Percentiles rank a stretch among this genome's conserved stretches.
Conservation (phyloP, 78 protist genomes). For the Speleostelium caveatum region DNA sequence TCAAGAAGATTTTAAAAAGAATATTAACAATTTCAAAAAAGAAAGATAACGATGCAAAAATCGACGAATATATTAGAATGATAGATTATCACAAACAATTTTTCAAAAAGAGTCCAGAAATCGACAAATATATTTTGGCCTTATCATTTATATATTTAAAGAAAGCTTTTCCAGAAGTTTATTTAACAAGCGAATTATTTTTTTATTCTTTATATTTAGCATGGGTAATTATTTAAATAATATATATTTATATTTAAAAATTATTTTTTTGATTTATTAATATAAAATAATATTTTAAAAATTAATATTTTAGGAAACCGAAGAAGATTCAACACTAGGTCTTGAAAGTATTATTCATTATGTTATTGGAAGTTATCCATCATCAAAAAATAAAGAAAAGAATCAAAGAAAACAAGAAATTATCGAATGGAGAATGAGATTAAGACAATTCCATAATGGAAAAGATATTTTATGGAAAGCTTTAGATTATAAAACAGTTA, state of each 20-base stretch:
- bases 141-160: constrained; percentile 34
- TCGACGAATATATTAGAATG: constrained; percentile 25
- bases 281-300: neutral
- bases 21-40: constrained; percentile 14
- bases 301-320: constrained; percentile 47
- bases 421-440: constrained; percentile 72
- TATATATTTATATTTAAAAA: neutral
- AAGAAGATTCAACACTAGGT: constrained; percentile 72
- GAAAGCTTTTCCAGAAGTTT: constrained; percentile 53
- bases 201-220: constrained; percentile 69
- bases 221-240: constrained; percentile 45
- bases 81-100: constrained; percentile 43
- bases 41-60: constrained; percentile 48
- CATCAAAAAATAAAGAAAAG: constrained; percentile 62
- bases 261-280: neutral
- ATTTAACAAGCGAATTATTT: constrained; percentile 42
- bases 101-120: constrained; percentile 62
- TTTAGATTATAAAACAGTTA: constrained; percentile 51
- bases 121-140: constrained; percentile 40
- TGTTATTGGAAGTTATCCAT: constrained; percentile 78
- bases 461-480: constrained; percentile 75
- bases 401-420: constrained; percentile 76
- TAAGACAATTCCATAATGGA: constrained; percentile 64
- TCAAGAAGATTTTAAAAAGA: constrained; percentile 2
- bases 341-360: constrained; percentile 69